phyloP scores from a whole-genome alignment of 176 grass and related monocot species.

The Bromus sterilis region DNA sequence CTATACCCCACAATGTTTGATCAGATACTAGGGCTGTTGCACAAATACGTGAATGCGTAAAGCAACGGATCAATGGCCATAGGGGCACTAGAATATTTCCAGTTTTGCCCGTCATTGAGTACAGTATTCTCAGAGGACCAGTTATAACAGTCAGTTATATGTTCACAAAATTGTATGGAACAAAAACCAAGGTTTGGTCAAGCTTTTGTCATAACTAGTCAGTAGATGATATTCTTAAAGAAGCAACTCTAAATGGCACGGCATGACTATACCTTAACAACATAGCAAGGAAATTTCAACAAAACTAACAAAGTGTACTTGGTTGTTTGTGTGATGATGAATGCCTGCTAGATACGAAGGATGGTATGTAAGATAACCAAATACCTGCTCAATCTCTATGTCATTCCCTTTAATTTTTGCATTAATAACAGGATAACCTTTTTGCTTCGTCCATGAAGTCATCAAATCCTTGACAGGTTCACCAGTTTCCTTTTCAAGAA shows the following conservation, averaged over 20 bases:
- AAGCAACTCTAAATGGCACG: background rate
- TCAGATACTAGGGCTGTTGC: background rate
- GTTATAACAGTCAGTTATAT: background rate
- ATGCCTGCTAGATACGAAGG: constrained; percentile 10
- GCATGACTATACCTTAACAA: background rate
- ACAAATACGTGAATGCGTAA: background rate
- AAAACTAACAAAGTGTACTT: background rate
- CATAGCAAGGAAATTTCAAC: background rate
- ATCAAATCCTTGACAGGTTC: constrained; percentile 83
- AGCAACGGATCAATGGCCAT: background rate
- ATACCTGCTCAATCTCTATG: constrained; percentile 74
- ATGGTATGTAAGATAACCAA: background rate
- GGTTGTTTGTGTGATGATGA: background rate
- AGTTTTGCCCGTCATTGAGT: background rate
- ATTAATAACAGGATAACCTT: constrained; percentile 82
- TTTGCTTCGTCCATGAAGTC: constrained; percentile 86
- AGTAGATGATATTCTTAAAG: background rate
- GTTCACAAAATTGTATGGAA: background rate
- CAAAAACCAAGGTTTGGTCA: background rate
- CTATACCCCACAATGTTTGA: background rate
- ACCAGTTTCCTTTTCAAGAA: constrained; percentile 78
- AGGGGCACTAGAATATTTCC: background rate
- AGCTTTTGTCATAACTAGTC: constrained; percentile 5
- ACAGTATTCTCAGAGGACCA: background rate
- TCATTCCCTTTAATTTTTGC: constrained; percentile 44